These are phyloP conservation scores for Petunia hybrid DNA, from an alignment of 305 asterid species.

Conservation along the genomic window DNA sequence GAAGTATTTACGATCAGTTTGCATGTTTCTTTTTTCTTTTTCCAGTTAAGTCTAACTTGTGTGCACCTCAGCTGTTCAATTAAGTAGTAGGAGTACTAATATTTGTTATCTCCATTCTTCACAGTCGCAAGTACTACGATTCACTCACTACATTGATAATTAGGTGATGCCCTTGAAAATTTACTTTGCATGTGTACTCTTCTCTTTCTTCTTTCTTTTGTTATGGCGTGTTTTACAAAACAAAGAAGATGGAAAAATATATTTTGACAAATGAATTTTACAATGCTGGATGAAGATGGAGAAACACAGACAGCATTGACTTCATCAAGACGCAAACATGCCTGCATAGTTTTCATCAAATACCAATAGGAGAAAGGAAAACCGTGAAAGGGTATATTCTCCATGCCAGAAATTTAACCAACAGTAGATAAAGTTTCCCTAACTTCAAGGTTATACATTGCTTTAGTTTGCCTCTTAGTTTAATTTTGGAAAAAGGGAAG, in stretches of 20 bases:
- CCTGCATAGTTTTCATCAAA: slow-evolving; percentile 31
- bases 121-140: too few relatives aligned
- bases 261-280: neutral
- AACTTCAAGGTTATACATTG: slow-evolving; percentile 24
- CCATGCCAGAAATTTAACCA: neutral
- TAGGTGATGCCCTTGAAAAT: too few relatives aligned
- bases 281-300: neutral
- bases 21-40: too few relatives aligned
- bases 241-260: neutral
- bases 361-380: slow-evolving; percentile 14
- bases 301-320: neutral
- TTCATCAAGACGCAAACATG: slow-evolving; percentile 28
- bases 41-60: too few relatives aligned
- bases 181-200: neutral
- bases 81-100: too few relatives aligned
- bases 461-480: slow-evolving; percentile 7
- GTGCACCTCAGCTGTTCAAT: too few relatives aligned
- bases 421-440: neutral
- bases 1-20: too few relatives aligned
- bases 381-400: slow-evolving; percentile 32
- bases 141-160: too few relatives aligned
- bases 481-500: neutral
- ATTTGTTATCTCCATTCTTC: too few relatives aligned
- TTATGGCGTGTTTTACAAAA: neutral
- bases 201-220: neutral